phyloP scores from a whole-genome alignment of 2,329 filamentous ascomycete species.

The Venturia asperata region DNA sequence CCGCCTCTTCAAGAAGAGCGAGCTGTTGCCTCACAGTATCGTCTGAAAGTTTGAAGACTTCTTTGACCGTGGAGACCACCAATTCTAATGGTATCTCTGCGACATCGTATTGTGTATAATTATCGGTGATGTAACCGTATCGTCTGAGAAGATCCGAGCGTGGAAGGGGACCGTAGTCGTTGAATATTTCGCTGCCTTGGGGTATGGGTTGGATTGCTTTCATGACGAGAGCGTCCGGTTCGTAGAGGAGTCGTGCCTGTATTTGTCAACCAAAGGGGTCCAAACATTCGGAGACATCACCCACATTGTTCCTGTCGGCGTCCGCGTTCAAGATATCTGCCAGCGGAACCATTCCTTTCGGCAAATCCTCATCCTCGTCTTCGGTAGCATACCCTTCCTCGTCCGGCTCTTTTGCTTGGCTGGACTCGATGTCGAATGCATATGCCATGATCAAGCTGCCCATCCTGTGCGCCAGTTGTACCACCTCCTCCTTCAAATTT shows the following conservation, averaged over 20 bases:
- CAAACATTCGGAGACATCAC: slow-evolving; percentile 24
- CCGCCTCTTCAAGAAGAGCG: slow-evolving; percentile 3
- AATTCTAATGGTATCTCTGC: slow-evolving; percentile 64
- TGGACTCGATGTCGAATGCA: slow-evolving; percentile 70
- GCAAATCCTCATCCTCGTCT: slow-evolving; percentile 41
- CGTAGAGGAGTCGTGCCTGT: slow-evolving; percentile 54
- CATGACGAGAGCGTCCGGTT: slow-evolving; percentile 57
- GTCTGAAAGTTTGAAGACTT: slow-evolving; percentile 36
- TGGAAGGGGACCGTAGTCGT: slow-evolving; percentile 81
- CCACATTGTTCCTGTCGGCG: slow-evolving; percentile 70
- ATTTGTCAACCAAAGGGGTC: not conserved
- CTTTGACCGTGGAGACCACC: slow-evolving; percentile 44
- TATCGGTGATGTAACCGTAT: slow-evolving; percentile 79
- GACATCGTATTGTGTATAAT: slow-evolving; percentile 73
- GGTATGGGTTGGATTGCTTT: slow-evolving; percentile 61
- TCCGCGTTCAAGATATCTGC: slow-evolving; percentile 87
- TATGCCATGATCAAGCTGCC: slow-evolving; percentile 89
- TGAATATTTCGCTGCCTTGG: slow-evolving; percentile 70
- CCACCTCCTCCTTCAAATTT: slow-evolving; percentile 35
- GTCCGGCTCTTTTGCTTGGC: slow-evolving; percentile 46
- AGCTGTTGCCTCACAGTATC: slow-evolving; percentile 22
- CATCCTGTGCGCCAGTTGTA: slow-evolving; percentile 65
- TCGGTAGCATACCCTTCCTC: slow-evolving; percentile 46
- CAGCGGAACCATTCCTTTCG: slow-evolving; percentile 84
- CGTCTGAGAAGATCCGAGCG: slow-evolving; percentile 74